These are phyloP conservation scores for Stephania yunnanensis DNA, from an alignment of 164 flowering plant species.

Conservation along the genomic window DNA sequence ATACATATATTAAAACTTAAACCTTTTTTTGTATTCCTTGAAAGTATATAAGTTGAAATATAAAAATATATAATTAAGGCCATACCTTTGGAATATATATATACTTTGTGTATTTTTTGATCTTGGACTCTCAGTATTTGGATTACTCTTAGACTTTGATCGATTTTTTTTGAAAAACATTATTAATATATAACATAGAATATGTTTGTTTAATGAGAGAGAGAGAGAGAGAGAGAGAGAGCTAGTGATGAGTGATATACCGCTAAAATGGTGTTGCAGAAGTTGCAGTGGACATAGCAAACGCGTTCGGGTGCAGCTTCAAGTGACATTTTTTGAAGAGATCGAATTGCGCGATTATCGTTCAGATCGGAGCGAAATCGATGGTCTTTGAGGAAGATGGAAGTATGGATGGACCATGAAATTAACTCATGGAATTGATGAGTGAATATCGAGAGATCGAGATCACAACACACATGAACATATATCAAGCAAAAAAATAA, in stretches of 20 bases:
- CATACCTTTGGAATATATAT: too few relatives aligned
- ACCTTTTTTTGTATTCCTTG: too few relatives aligned
- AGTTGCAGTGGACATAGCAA: constrained; percentile 91
- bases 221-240: constrained; percentile 13
- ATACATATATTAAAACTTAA: too few relatives aligned
- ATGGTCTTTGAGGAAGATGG: neutral
- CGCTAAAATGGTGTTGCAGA: constrained; percentile 96
- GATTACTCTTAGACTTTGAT: too few relatives aligned
- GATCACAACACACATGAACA: neutral
- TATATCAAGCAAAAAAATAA: neutral
- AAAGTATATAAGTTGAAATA: too few relatives aligned
- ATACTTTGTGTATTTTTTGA: too few relatives aligned
- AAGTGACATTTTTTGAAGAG: constrained; percentile 29
- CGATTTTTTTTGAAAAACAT: too few relatives aligned
- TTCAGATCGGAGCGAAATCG: constrained; percentile 14
- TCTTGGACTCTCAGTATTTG: too few relatives aligned
- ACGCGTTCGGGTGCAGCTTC: constrained; percentile 69
- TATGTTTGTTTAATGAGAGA: neutral
- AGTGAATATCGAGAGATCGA: neutral
- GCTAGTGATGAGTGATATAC: constrained; percentile 33
- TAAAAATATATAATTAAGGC: too few relatives aligned
- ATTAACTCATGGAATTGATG: neutral
- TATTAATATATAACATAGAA: too few relatives aligned
- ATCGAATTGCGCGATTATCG: neutral
- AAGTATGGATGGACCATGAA: neutral